Conservation (phyloP, 345 rosid species). For the Psidium friedrichsthalianum region DNA sequence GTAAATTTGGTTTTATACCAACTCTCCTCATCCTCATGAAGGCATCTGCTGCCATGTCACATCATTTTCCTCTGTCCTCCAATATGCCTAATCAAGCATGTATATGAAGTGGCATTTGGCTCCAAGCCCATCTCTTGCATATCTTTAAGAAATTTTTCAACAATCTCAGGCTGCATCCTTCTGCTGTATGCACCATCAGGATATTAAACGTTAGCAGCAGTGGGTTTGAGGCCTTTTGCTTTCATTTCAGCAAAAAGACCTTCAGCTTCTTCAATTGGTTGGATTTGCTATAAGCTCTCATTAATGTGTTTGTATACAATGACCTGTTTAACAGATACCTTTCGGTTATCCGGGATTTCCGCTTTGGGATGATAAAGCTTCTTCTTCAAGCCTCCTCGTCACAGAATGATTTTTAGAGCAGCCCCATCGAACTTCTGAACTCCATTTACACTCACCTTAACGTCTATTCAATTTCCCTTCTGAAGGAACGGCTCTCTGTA, state of each 20-base stretch:
- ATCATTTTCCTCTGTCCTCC: constrained; percentile 61
- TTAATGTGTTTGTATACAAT: constrained; percentile 63
- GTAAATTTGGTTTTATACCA: constrained; percentile 60
- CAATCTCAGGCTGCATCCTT: constrained; percentile 83
- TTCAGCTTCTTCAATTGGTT: constrained; percentile 77
- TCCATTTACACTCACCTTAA: constrained; percentile 74
- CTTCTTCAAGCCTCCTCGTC: constrained; percentile 78
- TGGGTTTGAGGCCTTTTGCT: constrained; percentile 49
- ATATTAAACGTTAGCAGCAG: constrained; percentile 53
- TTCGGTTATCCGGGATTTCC: constrained; percentile 89
- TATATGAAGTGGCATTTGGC: constrained; percentile 58
- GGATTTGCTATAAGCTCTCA: constrained; percentile 72
- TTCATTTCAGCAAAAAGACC: constrained; percentile 73
- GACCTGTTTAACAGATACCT: constrained; percentile 54
- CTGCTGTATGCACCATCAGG: constrained; percentile 75
- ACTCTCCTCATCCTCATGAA: constrained; percentile 66
- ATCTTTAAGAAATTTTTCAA: constrained; percentile 55
- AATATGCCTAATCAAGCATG: constrained; percentile 77
- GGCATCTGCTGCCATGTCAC: constrained; percentile 80
- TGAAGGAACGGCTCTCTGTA: constrained; percentile 75
- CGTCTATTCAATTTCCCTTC: constrained; percentile 61
- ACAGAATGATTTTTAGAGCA: constrained; percentile 65
- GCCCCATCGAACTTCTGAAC: constrained; percentile 59
- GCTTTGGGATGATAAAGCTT: constrained; percentile 66
- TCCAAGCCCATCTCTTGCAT: constrained; percentile 54